These are phyloP conservation scores for Citrus cavaleriei DNA, from an alignment of 345 rosid genomes.

Conservation along the genomic window DNA sequence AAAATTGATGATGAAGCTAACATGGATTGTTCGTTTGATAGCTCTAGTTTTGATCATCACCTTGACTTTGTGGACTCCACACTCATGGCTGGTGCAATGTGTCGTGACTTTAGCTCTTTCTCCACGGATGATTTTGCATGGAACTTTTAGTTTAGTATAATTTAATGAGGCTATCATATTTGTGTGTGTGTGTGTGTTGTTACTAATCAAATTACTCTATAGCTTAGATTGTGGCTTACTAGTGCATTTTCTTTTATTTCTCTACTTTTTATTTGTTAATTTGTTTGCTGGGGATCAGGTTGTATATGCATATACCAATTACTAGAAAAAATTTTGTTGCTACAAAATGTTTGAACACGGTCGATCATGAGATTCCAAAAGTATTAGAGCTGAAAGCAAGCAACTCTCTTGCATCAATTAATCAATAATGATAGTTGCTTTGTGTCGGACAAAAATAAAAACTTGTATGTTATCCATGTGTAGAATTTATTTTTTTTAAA, in stretches of 20 bases:
- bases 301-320: background rate
- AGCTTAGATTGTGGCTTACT: background rate
- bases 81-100: conserved; percentile 24
- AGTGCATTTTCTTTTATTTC: background rate
- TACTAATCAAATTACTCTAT: background rate
- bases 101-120: conserved; percentile 29
- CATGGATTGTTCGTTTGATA: conserved; percentile 27
- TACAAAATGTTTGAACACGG: background rate
- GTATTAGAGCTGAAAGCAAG: background rate
- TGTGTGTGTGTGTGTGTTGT: background rate
- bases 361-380: background rate
- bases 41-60: conserved; percentile 23
- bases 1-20: background rate
- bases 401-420: background rate
- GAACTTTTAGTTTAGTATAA: conserved; percentile 31
- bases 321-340: background rate
- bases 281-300: too few species aligned
- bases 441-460: background rate
- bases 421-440: background rate
- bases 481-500: too few species aligned
- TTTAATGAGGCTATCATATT: background rate
- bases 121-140: conserved; percentile 43
- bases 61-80: conserved; percentile 32
- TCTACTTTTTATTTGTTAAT: background rate
- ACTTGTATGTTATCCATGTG: background rate